Evolutionary conservation across 139 green algal species (phyloP), one percentile per base, ranked within the genome.

Genomic region (Marvania coccoides): DNA sequence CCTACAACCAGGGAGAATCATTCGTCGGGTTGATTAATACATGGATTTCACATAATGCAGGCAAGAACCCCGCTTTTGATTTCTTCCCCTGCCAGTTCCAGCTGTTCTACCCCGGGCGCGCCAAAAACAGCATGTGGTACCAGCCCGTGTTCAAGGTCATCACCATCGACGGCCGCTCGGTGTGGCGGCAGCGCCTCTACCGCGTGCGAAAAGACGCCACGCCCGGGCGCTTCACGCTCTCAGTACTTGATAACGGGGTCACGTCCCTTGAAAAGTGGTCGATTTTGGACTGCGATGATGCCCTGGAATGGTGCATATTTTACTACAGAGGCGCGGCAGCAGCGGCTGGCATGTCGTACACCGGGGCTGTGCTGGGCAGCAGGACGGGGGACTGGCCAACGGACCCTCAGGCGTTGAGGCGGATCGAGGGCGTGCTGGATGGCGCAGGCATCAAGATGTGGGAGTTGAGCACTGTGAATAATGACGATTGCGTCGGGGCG

Each of bases 181-280:
- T 96, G 47, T 96, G 90, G 91, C 78, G 89, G 26, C 73, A 84
- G 14, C 69, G 91, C 5, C 78, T 90, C 38, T 97, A 97, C 64
- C 76, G 86, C 5, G 90, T 96, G 47, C 58, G 79, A 6, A 53
- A 83, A 3, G 86, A 40, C 10, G 28, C 65, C 13, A 19, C 42
- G 3, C 87, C 88, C 0, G 88, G 88, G 35, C 91, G 83, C 19
- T 94, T 92, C 71, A 37, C 77, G 56, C 83, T 90, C 53, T 77
- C 60, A 5, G 85, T 95, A 39, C 73, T 95, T 26, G 93, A 98
- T 81, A 98, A 98, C 62, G 93, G 92, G 14, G 89, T 96, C 28
- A 93, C 81, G 14, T 85, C 65, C 39, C 81, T 80, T 14, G 84
- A 95, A 77, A 91, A 81, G 58, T 97, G 91, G 91, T 75, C 85